Evolutionary conservation across 257 asterid genomes (phyloP).

Genomic region (Nicotiana noctiflora): DNA sequence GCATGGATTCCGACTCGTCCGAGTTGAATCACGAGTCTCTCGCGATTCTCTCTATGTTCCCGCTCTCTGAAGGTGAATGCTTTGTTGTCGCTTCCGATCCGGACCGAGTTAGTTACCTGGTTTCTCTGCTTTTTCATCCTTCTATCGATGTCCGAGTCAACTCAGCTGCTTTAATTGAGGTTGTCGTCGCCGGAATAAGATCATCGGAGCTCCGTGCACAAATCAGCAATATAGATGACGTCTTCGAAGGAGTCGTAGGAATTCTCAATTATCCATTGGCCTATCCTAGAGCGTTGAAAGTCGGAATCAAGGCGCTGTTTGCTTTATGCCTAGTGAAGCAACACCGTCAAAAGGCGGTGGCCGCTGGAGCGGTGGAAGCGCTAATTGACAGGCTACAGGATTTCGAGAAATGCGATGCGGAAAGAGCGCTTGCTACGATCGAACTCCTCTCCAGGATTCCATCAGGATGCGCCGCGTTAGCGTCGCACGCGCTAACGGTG

Average conservation of each 20-base stretch:
- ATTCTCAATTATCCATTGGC: conserved; percentile 53
- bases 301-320: conserved; percentile 76
- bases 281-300: conserved; percentile 66
- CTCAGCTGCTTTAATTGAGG: conserved; percentile 87
- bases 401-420: conserved; percentile 83
- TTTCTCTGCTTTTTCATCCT: conserved; percentile 67
- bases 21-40: conserved; percentile 65
- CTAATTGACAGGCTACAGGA: conserved; percentile 53
- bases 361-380: conserved; percentile 77
- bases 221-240: conserved; percentile 53
- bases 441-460: conserved; percentile 87
- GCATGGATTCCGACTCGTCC: conserved; percentile 29
- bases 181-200: conserved; percentile 53
- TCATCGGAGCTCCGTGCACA: conserved; percentile 73
- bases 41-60: conserved; percentile 54
- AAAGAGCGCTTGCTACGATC: conserved; percentile 91
- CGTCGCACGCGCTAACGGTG: conserved; percentile 70
- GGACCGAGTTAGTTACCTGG: conserved; percentile 48
- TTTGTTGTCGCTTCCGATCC: conserved; percentile 50
- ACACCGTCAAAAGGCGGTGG: conserved; percentile 73
- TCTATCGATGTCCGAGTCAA: conserved; percentile 76
- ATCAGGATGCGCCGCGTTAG: conserved; percentile 64
- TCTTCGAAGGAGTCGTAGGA: conserved; percentile 69
- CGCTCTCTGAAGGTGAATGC: conserved; percentile 65
- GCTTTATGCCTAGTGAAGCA: conserved; percentile 82